Conservation (phyloP, 2,329 filamentous ascomycete genomes). For the Fusarium sp. region DNA sequence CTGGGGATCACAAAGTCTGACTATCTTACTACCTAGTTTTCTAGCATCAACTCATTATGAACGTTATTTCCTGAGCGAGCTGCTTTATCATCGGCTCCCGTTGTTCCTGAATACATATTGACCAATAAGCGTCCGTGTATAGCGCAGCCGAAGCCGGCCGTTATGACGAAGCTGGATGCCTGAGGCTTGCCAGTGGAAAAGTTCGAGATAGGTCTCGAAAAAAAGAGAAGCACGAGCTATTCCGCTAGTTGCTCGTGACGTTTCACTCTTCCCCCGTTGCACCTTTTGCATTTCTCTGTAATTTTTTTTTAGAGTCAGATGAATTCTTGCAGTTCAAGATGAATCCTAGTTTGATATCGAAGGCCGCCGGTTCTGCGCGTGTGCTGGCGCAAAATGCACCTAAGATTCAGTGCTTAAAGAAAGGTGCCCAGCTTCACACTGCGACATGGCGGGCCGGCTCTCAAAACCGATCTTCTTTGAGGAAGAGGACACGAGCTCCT, state of each 20-base stretch:
- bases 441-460: constrained; percentile 34
- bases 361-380: constrained; percentile 56
- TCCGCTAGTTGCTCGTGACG: constrained; percentile 16
- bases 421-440: constrained; percentile 48
- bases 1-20: background rate
- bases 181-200: constrained; percentile 42
- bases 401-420: constrained; percentile 53
- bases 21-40: background rate
- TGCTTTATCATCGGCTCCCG: constrained; percentile 27
- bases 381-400: constrained; percentile 54
- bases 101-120: constrained; percentile 1
- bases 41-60: background rate
- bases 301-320: constrained; percentile 36
- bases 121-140: constrained; percentile 28
- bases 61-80: constrained; percentile 1
- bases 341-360: constrained; percentile 58
- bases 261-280: constrained; percentile 16
- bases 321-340: constrained; percentile 48
- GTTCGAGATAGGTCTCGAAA: constrained; percentile 42
- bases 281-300: constrained; percentile 20
- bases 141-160: constrained; percentile 34
- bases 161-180: constrained; percentile 44
- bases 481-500: constrained; percentile 22
- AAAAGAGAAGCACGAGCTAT: constrained; percentile 29
- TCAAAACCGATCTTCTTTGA: constrained; percentile 29